A percentile compares a stretch with the other conserved stretches of the same genome.
These are phyloP conservation scores for Starmerella etchellsii DNA, from an alignment of 805 yeast species.

Conservation along the genomic window DNA sequence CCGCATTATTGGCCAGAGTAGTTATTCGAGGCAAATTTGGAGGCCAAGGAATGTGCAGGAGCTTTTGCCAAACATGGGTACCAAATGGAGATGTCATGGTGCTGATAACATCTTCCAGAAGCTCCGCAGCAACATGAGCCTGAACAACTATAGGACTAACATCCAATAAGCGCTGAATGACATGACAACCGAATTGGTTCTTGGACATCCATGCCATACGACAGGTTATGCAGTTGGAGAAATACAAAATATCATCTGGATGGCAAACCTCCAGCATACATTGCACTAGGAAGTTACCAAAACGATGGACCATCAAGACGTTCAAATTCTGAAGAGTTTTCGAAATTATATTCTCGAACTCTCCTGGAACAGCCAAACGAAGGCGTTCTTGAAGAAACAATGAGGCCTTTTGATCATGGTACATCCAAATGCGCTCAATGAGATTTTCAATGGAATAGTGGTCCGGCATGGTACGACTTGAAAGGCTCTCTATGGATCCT, in stretches of 20 bases:
- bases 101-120: slow-evolving; percentile 24
- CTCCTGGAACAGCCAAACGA: slow-evolving; percentile 23
- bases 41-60: slow-evolving; percentile 29
- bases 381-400: slow-evolving; percentile 32
- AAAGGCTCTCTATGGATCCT: too few species aligned
- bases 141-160: slow-evolving; percentile 24
- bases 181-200: slow-evolving; percentile 34
- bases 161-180: slow-evolving; percentile 32
- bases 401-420: slow-evolving; percentile 33
- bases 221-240: slow-evolving; percentile 24
- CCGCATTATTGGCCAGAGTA: slow-evolving; percentile 15
- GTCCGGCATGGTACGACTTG: not conserved
- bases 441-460: not conserved
- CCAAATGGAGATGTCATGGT: slow-evolving; percentile 31
- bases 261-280: slow-evolving; percentile 27
- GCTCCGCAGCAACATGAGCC: slow-evolving; percentile 28
- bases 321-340: slow-evolving; percentile 24
- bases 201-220: slow-evolving; percentile 25
- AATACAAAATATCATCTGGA: slow-evolving; percentile 25
- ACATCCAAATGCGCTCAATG: slow-evolving; percentile 11
- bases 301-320: slow-evolving; percentile 30
- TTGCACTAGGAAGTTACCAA: slow-evolving; percentile 34
- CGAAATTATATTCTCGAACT: slow-evolving; percentile 24
- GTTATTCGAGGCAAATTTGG: slow-evolving; percentile 14
- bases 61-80: slow-evolving; percentile 35